Evolutionary conservation across 805 yeast species (phyloP).

Genomic region (Metschnikowia drakensbergensis): DNA sequence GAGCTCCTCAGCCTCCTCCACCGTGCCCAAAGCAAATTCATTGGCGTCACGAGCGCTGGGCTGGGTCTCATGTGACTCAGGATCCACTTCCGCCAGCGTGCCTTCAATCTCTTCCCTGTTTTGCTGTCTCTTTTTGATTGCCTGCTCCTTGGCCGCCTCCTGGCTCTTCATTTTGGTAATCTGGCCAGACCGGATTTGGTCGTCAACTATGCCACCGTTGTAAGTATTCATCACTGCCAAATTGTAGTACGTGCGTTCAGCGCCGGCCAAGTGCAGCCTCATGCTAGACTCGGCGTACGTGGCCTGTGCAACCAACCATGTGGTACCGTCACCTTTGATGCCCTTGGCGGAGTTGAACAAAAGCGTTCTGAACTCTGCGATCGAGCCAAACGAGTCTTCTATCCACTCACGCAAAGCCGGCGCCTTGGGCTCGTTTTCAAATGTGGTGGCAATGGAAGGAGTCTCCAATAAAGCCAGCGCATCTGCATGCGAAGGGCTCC

Average conservation of each 20-base stretch:
- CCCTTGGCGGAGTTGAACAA: conserved; percentile 65
- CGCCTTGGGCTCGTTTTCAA: conserved; percentile 33
- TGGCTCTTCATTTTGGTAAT: conserved; percentile 40
- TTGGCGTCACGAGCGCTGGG: conserved; percentile 7
- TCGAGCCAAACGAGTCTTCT: conserved; percentile 64
- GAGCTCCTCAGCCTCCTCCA: conserved; percentile 40
- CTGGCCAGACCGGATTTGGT: conserved; percentile 52
- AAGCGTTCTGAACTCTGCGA: conserved; percentile 70
- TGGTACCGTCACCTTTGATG: conserved; percentile 84
- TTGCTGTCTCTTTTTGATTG: conserved; percentile 22
- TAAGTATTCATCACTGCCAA: conserved; percentile 78
- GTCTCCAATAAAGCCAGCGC: conserved; percentile 41
- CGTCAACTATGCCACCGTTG: conserved; percentile 81
- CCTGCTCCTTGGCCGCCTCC: conserved; percentile 28
- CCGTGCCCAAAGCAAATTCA: conserved; percentile 31
- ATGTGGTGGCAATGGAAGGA: conserved; percentile 35
- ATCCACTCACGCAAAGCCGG: conserved; percentile 46
- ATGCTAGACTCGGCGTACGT: conserved; percentile 27
- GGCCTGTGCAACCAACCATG: conserved; percentile 77
- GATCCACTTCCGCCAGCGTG: conserved; percentile 8
- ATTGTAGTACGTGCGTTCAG: conserved; percentile 30
- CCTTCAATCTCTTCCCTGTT: conserved; percentile 20
- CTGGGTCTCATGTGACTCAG: conserved; percentile 4
- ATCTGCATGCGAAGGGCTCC: conserved; percentile 12
- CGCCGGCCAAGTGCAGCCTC: conserved; percentile 22